These are phyloP conservation scores for Candida oleophila DNA, from an alignment of 805 yeast genomes.

Conservation along the genomic window DNA sequence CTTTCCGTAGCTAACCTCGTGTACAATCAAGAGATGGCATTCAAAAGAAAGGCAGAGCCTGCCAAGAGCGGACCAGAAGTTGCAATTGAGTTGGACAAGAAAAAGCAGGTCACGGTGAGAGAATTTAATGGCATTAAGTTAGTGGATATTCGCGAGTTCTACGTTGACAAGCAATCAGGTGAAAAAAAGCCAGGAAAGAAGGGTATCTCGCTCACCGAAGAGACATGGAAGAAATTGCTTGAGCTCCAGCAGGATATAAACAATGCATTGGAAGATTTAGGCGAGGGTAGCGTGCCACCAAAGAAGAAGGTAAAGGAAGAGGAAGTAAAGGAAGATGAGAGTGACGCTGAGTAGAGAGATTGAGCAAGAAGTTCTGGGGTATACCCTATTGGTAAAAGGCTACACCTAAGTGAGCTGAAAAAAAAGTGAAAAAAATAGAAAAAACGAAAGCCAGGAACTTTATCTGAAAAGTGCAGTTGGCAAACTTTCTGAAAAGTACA, in stretches of 20 bases:
- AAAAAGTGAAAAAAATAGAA: no score
- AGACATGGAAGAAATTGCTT: slow-evolving; percentile 50
- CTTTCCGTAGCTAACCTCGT: not conserved
- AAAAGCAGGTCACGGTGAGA: slow-evolving; percentile 71
- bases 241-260: slow-evolving; percentile 47
- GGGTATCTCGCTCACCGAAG: slow-evolving; percentile 61
- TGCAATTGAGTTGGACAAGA: slow-evolving; percentile 28
- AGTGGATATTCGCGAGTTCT: slow-evolving; percentile 85
- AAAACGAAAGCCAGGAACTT: no score
- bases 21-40: not conserved
- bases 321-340: slow-evolving; percentile 4
- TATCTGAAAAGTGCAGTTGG: no score
- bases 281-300: slow-evolving; percentile 10
- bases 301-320: slow-evolving; percentile 7
- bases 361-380: not conserved
- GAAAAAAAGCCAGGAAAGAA: slow-evolving; percentile 80
- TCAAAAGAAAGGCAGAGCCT: slow-evolving; percentile 4
- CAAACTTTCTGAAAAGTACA: no score
- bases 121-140: slow-evolving; percentile 64
- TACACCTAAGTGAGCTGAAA: no score
- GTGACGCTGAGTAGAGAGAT: slow-evolving; percentile 3
- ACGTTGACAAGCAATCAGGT: slow-evolving; percentile 51
- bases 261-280: slow-evolving; percentile 46
- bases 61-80: not conserved
- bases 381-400: no score